These are phyloP conservation scores for Lichtheimia corymbifera DNA, from an alignment of 371 early-diverging fungal genomes.

Conservation along the genomic window DNA sequence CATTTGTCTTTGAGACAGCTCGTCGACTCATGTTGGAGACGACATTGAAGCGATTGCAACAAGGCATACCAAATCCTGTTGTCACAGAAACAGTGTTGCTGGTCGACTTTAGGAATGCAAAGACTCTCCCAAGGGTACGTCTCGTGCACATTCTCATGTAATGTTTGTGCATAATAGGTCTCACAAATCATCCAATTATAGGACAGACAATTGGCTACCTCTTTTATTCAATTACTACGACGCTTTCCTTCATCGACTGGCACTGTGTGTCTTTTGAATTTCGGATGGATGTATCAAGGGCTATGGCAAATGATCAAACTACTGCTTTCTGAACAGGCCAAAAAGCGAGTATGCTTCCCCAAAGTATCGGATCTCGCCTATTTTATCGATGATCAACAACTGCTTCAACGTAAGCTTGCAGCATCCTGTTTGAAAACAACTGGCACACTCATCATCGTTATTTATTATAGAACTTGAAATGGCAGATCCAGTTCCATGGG, in stretches of 20 bases:
- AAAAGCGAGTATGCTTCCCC: constrained; percentile 39
- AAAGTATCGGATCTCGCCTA: constrained; percentile 21
- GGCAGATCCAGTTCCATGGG: constrained; percentile 2
- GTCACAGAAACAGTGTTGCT: constrained; percentile 34
- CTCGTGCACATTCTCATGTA: not conserved
- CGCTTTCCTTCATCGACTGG: constrained; percentile 44
- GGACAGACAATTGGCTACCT: constrained; percentile 31
- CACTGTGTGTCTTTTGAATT: constrained; percentile 40
- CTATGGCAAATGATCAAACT: constrained; percentile 53
- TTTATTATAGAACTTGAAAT: constrained; percentile 13
- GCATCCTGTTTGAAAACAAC: not conserved
- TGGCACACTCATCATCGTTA: not conserved
- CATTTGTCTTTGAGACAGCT: constrained; percentile 41
- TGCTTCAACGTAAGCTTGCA: constrained; percentile 29
- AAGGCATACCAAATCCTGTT: constrained; percentile 17
- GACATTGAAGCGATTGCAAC: constrained; percentile 20
- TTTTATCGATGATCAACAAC: constrained; percentile 26
- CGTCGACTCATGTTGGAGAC: constrained; percentile 28
- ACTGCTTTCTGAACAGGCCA: constrained; percentile 45
- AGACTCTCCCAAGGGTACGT: constrained; percentile 35
- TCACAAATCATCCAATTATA: constrained; percentile 5
- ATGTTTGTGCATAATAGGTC: not conserved
- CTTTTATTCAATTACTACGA: constrained; percentile 32
- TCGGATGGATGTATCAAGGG: constrained; percentile 54
- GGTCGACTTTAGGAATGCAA: constrained; percentile 42